Percentiles rank a stretch among this genome's conserved stretches.
Evolutionary conservation across 2,329 filamentous ascomycete species (phyloP).

Genomic region (Aspergillus felis): DNA sequence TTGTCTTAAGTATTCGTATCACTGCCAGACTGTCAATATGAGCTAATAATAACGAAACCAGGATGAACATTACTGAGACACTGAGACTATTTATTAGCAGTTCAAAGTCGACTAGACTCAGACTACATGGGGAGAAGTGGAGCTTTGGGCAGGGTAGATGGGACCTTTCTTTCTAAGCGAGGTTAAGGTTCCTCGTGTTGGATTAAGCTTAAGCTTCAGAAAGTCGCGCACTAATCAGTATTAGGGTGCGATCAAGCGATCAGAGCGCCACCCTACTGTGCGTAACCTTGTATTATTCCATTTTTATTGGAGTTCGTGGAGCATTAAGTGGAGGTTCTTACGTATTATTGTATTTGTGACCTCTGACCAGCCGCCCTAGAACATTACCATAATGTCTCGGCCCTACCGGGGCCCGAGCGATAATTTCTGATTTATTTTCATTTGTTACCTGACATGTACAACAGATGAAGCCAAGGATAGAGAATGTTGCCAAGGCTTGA

Average conservation of each 20-base stretch:
- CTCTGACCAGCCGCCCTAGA: not conserved
- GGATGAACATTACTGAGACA: not conserved
- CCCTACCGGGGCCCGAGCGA: not conserved
- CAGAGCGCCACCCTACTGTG: constrained; percentile 30
- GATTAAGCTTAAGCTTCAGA: constrained; percentile 44
- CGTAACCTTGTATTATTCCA: constrained; percentile 12
- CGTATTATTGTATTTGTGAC: not conserved
- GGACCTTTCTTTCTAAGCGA: constrained; percentile 27
- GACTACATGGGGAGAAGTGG: constrained; percentile 9
- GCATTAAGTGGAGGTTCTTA: not conserved
- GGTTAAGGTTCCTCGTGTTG: constrained; percentile 41
- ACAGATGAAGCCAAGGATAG: not conserved
- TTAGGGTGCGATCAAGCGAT: constrained; percentile 25
- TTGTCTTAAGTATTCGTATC: not conserved
- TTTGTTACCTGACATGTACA: not conserved
- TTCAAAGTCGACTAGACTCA: not conserved
- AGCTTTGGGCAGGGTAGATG: constrained; percentile 13
- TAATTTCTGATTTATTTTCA: not conserved
- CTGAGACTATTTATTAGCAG: not conserved
- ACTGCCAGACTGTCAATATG: not conserved
- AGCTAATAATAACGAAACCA: not conserved
- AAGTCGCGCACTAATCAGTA: constrained; percentile 33
- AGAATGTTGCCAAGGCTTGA: not conserved
- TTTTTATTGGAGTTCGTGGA: constrained; percentile 2
- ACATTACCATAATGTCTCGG: not conserved